Percentiles rank a stretch among this genome's conserved stretches.
phyloP scores from a whole-genome alignment of 2,329 filamentous ascomycete genomes.

The Anisogramma anomala region DNA sequence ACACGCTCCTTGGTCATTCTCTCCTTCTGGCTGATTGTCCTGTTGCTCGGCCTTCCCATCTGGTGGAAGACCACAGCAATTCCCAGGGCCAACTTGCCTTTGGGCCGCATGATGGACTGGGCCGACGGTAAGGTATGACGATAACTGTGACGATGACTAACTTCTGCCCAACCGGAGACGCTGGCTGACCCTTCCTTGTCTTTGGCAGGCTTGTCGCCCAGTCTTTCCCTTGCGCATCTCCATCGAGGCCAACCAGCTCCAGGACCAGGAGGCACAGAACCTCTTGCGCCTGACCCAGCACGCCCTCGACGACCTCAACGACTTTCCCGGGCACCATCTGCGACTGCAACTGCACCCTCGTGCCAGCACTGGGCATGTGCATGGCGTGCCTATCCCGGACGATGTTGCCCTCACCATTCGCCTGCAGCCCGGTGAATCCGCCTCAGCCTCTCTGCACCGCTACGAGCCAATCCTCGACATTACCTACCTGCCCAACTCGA shows the following conservation, averaged over 20 bases:
- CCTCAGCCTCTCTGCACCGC: conserved; percentile 52
- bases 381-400: conserved; percentile 28
- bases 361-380: conserved; percentile 21
- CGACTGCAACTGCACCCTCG: conserved; percentile 52
- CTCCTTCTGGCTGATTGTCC: conserved; percentile 82
- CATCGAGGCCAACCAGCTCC: conserved; percentile 57
- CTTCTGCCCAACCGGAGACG: no score
- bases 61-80: conserved; percentile 96
- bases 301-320: conserved; percentile 74
- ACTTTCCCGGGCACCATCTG: conserved; percentile 75
- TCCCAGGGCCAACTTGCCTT: conserved; percentile 71
- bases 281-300: conserved; percentile 74
- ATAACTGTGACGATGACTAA: no score
- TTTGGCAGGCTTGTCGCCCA: conserved; percentile 63
- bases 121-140: conserved; percentile 67
- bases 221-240: conserved; percentile 79
- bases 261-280: conserved; percentile 55
- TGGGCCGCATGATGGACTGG: conserved; percentile 83
- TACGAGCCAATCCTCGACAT: conserved; percentile 65
- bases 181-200: not conserved
- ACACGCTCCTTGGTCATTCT: conserved; percentile 64
- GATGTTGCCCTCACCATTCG: conserved; percentile 58
- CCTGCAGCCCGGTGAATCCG: conserved; percentile 51
- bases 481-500: conserved; percentile 59
- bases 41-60: conserved; percentile 76